These are phyloP conservation scores for Coccomyxa sp. DNA, from an alignment of 139 green algal species.

Conservation along the genomic window DNA sequence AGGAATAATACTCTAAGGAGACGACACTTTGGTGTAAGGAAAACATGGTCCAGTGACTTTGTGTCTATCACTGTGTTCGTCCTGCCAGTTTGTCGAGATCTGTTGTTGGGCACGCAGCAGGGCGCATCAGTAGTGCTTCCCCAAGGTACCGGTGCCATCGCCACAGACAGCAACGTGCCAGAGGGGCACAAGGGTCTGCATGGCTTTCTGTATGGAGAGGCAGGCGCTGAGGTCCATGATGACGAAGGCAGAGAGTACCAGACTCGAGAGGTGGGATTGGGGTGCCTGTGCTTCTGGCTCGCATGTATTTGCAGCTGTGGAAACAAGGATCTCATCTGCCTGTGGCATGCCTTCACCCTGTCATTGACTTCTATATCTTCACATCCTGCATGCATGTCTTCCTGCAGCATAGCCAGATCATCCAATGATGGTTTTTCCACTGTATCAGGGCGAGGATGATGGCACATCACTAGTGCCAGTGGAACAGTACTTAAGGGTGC, in stretches of 20 bases:
- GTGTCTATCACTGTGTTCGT: no score
- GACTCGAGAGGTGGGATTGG: slow-evolving; percentile 29
- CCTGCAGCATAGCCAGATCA: neutral
- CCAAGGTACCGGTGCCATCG: slow-evolving; percentile 7
- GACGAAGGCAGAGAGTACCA: slow-evolving; percentile 23
- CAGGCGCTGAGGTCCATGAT: slow-evolving; percentile 53
- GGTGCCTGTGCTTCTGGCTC: neutral
- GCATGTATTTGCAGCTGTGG: neutral
- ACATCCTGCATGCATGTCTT: neutral
- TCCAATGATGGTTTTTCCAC: neutral
- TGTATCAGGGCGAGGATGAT: slow-evolving; percentile 72
- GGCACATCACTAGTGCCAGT: slow-evolving; percentile 57
- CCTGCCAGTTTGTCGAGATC: no score
- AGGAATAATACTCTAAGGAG: no score
- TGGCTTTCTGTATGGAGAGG: slow-evolving; percentile 72
- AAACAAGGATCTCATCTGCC: neutral
- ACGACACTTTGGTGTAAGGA: no score
- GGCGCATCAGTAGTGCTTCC: neutral
- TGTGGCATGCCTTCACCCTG: neutral
- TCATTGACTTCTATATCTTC: neutral
- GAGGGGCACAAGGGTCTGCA: slow-evolving; percentile 81
- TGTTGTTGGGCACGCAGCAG: neutral
- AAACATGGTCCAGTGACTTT: no score
- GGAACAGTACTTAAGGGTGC: slow-evolving; percentile 43
- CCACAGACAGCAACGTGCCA: slow-evolving; percentile 71